Base-by-base conservation (phyloP, 306 rosid genomes). In the Malus asiatica region DNA sequence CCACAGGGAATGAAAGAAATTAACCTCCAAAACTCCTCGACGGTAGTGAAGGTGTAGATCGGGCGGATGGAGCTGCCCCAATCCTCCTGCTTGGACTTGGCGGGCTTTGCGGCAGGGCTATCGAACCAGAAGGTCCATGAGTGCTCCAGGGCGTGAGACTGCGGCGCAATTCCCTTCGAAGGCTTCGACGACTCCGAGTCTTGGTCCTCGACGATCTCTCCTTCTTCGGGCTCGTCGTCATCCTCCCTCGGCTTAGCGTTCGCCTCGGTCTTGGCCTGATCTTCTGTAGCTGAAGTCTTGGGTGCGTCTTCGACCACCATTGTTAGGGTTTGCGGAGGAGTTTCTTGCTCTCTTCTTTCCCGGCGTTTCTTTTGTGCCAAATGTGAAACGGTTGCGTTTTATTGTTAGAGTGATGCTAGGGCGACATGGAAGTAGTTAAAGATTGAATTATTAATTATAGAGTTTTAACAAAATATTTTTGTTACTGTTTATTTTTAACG, bases 51-150 rank as follows among this genome's bases (percentile, higher is more conserved):
- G 29, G 99, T 92, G 66, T 89, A 90, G 88, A 96, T 83, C 75
- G 88, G 81, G 20, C 96, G 92, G 6, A 90, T 78, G 3, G 90
- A 82, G 72, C 80, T 87, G 29, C 99, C 99, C 99, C 99, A 96
- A 45, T 77, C 68, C 18, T 71, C 80, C 68, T 87, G 91, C 85
- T 87, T 92, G 78, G 87, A 7, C 80, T 84, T 96, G 10, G 87
- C 87, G 1, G 79, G 6, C 82, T 80, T 95, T 6, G 91, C 89
- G 1, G 85, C 53, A n/a, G 90, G 90, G 53, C 69, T 92, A 76
- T 92, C 97, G 77, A 96, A 96, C 99, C 98, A 92, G 86, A 96
- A 96, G 48, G 99, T 96, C 98, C 98, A 96, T 0, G 97, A 86
- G 70, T 90, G 77, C 89, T 96, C 98, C 22, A 96, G 88, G 12